Base-by-base conservation (phyloP, 805 yeast species). In the Danielia reshetovae region DNA sequence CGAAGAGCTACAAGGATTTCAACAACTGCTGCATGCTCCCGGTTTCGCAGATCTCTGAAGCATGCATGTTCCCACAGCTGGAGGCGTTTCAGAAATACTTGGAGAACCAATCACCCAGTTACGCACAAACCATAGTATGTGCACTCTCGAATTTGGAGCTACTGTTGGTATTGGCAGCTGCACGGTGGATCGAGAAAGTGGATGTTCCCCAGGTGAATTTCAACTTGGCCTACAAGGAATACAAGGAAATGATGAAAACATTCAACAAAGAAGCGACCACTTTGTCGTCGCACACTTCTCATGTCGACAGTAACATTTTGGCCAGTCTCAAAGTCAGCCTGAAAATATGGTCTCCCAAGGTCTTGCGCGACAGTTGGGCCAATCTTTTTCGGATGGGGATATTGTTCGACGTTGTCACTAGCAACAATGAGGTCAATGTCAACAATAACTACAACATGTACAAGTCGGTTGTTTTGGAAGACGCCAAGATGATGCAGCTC, bases 201-300 rank as follows among this genome's bases (percentile, higher is more conserved):
- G 79, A 74, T 14, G 57, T 75, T 16, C 77, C 68, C 10, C 67
- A 69, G n/a, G 72, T 85, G 13, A 89, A 86, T 54, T 80, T 88
- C 58, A 85, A 84, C 45, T 60, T 87, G 38, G 83, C 81, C 0
- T 82, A 79, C 54, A 79, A 78, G 21, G 97, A 90, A 55, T 90
- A 86, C 56, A 51, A 53, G n/a, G 64, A 60, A 2, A 70, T 79
- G 67, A 65, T 78, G 28, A 70, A 72, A 35, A 42, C 51, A 0
- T 57, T 68, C 37, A 72, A 74, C 36, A 62, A 59, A 11, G 62
- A 66, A 21, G 40, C 60, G 4, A 46, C 57, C 5, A 46, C 59
- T 1, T 35, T 46, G 10, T 41, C 46, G 18, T 42, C 61, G 4
- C 51, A 60, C 7, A 54, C 61, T 5, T 53, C 65, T 4, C 60